Evolutionary conservation across 148 eudicot species (phyloP).

Genomic region (Pouteria glomerata): DNA sequence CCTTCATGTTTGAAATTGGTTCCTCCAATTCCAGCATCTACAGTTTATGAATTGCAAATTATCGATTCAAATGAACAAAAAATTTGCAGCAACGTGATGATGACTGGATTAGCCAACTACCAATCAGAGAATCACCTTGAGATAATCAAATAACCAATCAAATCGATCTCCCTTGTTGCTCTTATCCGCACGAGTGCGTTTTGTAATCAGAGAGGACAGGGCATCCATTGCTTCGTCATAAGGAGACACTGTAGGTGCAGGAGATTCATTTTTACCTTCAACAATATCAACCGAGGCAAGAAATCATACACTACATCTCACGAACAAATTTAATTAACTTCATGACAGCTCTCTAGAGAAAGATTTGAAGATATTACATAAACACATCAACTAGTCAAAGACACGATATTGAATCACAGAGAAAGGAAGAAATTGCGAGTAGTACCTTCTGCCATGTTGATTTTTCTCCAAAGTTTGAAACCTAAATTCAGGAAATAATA

Average conservation of each 20-base stretch:
- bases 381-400: neutral
- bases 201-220: conserved; percentile 73
- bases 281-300: neutral
- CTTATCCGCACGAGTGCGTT: conserved; percentile 75
- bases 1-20: conserved; percentile 68
- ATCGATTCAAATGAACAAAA: neutral
- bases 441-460: conserved; percentile 17
- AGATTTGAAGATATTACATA: neutral
- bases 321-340: neutral
- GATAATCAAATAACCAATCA: conserved; percentile 64
- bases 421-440: neutral
- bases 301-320: neutral
- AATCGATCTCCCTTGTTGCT: conserved; percentile 65
- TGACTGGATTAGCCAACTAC: neutral
- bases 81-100: neutral
- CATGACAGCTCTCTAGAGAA: neutral
- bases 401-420: neutral
- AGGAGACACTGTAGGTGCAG: conserved; percentile 18
- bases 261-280: conserved; percentile 35
- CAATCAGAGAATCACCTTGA: conserved; percentile 41
- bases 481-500: neutral
- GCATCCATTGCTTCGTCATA: conserved; percentile 85
- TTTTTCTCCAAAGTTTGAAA: neutral
- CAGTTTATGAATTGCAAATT: neutral
- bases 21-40: conserved; percentile 92